Evolutionary conservation across 108 stramenopile species (phyloP), one percentile per base, ranked within the genome.

Genomic region (Skeletonema costatum): DNA sequence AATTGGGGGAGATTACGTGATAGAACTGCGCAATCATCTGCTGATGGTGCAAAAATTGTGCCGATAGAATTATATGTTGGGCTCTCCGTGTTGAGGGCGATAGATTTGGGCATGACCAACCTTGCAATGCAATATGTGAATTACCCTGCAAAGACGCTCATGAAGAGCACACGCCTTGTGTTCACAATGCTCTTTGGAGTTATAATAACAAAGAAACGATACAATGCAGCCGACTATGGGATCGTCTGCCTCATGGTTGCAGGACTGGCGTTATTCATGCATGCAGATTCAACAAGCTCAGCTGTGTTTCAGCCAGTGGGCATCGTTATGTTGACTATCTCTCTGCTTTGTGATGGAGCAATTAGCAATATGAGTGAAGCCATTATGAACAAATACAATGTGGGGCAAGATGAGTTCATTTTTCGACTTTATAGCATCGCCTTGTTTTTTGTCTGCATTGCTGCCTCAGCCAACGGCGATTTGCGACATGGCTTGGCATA

Each of bases 141-240:
- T 76, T 97, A 97, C 73, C 96, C 96, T 13, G 92, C 92, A 32
- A 97, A 97, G 77, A 97, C 96, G 7, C 73, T 97, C 10, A 92
- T 97, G 88, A 97, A 97, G 66, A 77, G 74, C 21, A 84, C 86
- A 7, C 73, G 96, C 9, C 87, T 97, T 7, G 91, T 97, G 14
- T 97, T 93, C 67, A 97, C 96, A 62, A 97, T 97, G 96, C 68
- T 94, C 21, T 95, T 95, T 83, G 96, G 96, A 9, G 88, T 89
- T 12, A 59, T 92, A 4, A 84, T 97, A 13, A 77, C 87, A 19
- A 73, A 85, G 51, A 93, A 93, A 68, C 41, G 74, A 16, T 94
- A 97, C 68, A 71, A 82, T 16, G 14, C 75, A 6, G 70, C 71
- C 19, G 96, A 97, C 79, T 97, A 89, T 64, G 60, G 80, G 3